Base-by-base conservation (phyloP, 2,329 filamentous ascomycete species). In the Pseudogymnoascus sp. region DNA sequence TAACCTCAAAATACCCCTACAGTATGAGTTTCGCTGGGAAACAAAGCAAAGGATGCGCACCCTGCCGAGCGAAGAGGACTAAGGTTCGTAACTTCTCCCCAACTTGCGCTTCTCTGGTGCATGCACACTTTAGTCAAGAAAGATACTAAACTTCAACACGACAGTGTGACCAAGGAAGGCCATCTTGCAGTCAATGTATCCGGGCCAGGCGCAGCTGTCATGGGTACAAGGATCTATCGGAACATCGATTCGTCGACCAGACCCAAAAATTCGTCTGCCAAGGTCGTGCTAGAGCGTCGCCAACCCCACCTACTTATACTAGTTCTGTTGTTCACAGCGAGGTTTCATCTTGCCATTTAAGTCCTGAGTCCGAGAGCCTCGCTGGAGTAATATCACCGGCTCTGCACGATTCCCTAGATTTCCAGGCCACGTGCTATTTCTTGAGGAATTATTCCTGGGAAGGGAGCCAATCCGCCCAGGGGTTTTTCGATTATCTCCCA, bases 21-120 rank as follows among this genome's bases (percentile, higher is more conserved):
- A 22, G 40, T 14, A 79, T 77, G 76, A 75, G 77, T 7, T 77
- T 77, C 64, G 76, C 75, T 66, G 76, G 75, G 40, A 76, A 76
- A 64, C 76, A 77, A 38, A 78, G 77, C 65, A 78, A 77, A 72
- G 75, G 75, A 60, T 79, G 77, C 65, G 73, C 72, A 43, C 72
- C 77, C 63, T 80, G 78, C 64, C 73, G 78, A 62, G 68, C 73
- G 22, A 73, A 75, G 62, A 77, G 78, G 68, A 77, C 78, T 40
- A 78, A 71, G 67, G 72, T 71, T 22, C 62, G 66, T 37, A 60
- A 28, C 33, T 35, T n/a, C 10, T 22, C 2, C 59, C 28, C 11
- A 22, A 11, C 8, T 19, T 26, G 6, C 59, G 12, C 24, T n/a
- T 61, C 4, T 4, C 10, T 43, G 4, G 19, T 24, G 40, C 14